phyloP scores from a whole-genome alignment of 768 basidiomycete genomes.

The Tulasnella sp. region DNA sequence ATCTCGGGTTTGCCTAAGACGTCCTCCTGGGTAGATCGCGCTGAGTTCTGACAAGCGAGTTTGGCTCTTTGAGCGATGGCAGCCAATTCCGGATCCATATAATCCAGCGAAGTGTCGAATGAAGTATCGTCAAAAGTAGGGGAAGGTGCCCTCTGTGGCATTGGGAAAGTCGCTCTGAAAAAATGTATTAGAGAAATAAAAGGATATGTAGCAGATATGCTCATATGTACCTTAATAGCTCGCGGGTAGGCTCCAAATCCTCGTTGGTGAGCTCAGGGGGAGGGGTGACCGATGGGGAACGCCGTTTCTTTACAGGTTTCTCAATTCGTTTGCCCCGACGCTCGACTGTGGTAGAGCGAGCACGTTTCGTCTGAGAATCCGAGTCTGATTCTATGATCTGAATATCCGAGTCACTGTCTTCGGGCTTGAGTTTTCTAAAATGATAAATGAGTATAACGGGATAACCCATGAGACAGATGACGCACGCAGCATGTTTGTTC shows the following conservation, averaged over 20 bases:
- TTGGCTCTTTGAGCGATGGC: background rate
- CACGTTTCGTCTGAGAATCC: slow-evolving; percentile 5
- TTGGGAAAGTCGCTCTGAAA: background rate
- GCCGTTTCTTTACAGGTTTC: background rate
- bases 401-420: slow-evolving; percentile 1
- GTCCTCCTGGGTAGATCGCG: background rate
- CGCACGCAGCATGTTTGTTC: too few relatives aligned
- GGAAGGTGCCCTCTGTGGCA: background rate
- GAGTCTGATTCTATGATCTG: background rate
- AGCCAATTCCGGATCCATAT: slow-evolving; percentile 6
- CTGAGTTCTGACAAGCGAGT: background rate
- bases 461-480: too few relatives aligned
- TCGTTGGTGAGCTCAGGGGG: slow-evolving; percentile 2
- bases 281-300: background rate
- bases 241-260: background rate
- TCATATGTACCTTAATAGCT: background rate
- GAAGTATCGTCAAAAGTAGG: slow-evolving; percentile 1
- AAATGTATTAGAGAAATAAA: background rate
- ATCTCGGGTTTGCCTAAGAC: slow-evolving; percentile 2
- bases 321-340: background rate
- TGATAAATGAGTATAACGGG: too few relatives aligned
- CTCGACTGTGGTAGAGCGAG: background rate
- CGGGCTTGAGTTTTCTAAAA: too few relatives aligned
- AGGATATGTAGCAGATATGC: background rate
- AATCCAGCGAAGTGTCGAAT: slow-evolving; percentile 1